Evolutionary conservation across 805 yeast species (phyloP).

Genomic region (Lipomyces lipofer): DNA sequence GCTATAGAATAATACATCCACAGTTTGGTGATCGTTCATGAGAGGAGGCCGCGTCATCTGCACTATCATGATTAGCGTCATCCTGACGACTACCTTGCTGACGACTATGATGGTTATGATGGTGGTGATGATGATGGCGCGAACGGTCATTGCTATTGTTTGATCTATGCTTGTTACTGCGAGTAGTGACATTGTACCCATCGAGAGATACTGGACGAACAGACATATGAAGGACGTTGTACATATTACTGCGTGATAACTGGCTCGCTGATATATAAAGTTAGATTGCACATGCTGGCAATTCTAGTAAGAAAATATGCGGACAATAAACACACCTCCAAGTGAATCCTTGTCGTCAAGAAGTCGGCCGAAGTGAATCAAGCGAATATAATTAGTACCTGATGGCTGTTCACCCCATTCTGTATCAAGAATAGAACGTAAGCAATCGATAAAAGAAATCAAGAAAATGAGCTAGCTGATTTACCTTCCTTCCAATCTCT

Average conservation of each 20-base stretch:
- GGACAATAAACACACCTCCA: conserved; percentile 2
- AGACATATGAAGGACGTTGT: conserved; percentile 29
- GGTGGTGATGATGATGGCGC: conserved; percentile 1
- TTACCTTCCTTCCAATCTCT: conserved; percentile 28
- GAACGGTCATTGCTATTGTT: conserved; percentile 4
- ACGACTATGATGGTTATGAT: not conserved
- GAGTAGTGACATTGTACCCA: not conserved
- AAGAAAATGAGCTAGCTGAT: not conserved
- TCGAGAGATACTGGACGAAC: conserved; percentile 26
- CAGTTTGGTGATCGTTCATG: conserved; percentile 12
- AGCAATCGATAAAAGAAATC: not conserved
- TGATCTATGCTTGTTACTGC: not conserved
- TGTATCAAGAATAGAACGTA: not conserved
- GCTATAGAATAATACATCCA: conserved; percentile 21
- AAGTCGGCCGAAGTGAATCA: conserved; percentile 27
- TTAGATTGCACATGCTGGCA: not conserved
- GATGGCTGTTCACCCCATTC: conserved; percentile 28
- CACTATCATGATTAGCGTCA: not conserved
- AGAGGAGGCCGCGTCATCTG: not conserved
- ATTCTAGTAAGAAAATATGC: no score
- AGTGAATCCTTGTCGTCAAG: conserved; percentile 20
- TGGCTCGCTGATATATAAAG: conserved; percentile 9
- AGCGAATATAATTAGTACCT: conserved; percentile 19
- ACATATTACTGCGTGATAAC: conserved; percentile 14
- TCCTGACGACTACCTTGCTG: not conserved